These are phyloP conservation scores for Musa acuminata DNA, from an alignment of 176 grass and related monocot species.

Conservation along the genomic window DNA sequence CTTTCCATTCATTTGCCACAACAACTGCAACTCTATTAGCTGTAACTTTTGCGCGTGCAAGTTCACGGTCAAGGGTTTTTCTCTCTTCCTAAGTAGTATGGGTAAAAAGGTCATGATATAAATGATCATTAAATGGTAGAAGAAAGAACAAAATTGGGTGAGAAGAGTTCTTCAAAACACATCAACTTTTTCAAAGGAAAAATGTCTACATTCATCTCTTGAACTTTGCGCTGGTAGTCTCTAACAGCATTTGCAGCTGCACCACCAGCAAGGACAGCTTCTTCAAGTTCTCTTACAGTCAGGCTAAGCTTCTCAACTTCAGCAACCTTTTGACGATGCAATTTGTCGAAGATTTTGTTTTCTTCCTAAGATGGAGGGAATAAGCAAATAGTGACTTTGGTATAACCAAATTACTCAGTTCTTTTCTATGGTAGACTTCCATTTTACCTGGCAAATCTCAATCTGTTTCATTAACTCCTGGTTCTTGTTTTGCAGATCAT, in stretches of 20 bases:
- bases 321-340: slow-evolving; percentile 83
- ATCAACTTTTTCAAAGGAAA: neutral
- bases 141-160: neutral
- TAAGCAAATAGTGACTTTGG: slow-evolving; percentile 1
- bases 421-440: neutral
- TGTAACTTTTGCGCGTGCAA: slow-evolving; percentile 80
- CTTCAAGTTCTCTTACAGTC: slow-evolving; percentile 89
- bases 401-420: neutral
- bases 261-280: slow-evolving; percentile 90
- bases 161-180: neutral
- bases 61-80: slow-evolving; percentile 78
- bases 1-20: slow-evolving; percentile 98
- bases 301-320: slow-evolving; percentile 93
- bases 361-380: slow-evolving; percentile 52
- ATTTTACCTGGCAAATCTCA: slow-evolving; percentile 80
- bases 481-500: slow-evolving; percentile 97
- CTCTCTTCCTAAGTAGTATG: slow-evolving; percentile 62
- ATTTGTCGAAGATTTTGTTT: slow-evolving; percentile 91
- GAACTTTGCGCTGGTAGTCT: slow-evolving; percentile 91
- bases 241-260: slow-evolving; percentile 92
- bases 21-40: slow-evolving; percentile 93
- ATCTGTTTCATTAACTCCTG: slow-evolving; percentile 98
- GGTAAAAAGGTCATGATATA: neutral
- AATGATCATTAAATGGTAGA: neutral
- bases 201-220: slow-evolving; percentile 78